Percentiles rank a stretch among this genome's conserved stretches.
These are phyloP conservation scores for Backusella morwellensis DNA, from an alignment of 192 early-diverging fungal species.

Conservation along the genomic window DNA sequence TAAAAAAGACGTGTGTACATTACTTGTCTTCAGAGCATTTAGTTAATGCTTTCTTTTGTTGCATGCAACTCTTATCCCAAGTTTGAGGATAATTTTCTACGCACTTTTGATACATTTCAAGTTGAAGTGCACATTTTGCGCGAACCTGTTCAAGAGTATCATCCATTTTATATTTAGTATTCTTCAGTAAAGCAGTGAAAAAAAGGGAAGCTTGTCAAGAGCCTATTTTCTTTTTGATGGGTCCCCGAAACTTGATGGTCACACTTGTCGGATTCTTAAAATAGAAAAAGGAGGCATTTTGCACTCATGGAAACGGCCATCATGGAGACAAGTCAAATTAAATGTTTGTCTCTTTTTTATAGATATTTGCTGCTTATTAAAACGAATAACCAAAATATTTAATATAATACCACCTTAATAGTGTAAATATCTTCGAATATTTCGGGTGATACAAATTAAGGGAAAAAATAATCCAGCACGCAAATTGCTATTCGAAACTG, in stretches of 20 bases:
- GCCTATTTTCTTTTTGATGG: neutral
- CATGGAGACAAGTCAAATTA: neutral
- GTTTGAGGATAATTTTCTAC: constrained; percentile 50
- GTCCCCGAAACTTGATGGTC: neutral
- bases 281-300: neutral
- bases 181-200: neutral
- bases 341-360: too few relatives aligned
- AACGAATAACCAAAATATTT: neutral
- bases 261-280: neutral
- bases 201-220: neutral
- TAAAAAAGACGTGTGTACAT: neutral
- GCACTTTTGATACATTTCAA: constrained; percentile 55
- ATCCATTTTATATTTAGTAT: constrained; percentile 34
- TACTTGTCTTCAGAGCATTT: constrained; percentile 63
- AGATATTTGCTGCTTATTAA: too few relatives aligned
- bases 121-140: constrained; percentile 55
- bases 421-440: neutral
- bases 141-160: constrained; percentile 54
- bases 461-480: neutral
- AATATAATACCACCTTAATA: neutral
- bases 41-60: constrained; percentile 52
- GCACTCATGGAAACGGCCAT: neutral
- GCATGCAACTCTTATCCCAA: constrained; percentile 55
- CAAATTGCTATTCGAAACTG: neutral
- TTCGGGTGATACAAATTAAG: neutral